These are phyloP conservation scores for Umbelopsis sp. DNA, from an alignment of 192 early-diverging fungal species.

Conservation along the genomic window DNA sequence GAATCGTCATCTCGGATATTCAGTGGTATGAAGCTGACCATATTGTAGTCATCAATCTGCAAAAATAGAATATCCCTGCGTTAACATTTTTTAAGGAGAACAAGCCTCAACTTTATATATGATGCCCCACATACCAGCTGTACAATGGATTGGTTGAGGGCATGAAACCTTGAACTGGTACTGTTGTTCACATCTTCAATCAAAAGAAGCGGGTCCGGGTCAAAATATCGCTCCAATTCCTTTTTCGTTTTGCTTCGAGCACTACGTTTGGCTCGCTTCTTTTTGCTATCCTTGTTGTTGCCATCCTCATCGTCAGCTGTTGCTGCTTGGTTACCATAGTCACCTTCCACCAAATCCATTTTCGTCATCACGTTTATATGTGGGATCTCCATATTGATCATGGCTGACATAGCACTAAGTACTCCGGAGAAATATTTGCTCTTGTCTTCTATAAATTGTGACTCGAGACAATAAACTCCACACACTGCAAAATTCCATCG, in stretches of 20 bases:
- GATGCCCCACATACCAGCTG: conserved; percentile 59
- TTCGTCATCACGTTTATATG: conserved; percentile 98
- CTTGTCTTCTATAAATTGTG: conserved; percentile 94
- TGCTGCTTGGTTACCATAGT: conserved; percentile 31
- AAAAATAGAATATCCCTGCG: conserved; percentile 5
- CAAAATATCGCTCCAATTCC: conserved; percentile 82
- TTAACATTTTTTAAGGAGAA: neutral
- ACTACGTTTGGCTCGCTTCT: conserved; percentile 17
- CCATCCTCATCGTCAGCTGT: conserved; percentile 41
- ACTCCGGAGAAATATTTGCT: conserved; percentile 97
- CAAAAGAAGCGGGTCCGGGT: conserved; percentile 87
- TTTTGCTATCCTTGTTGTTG: conserved; percentile 32
- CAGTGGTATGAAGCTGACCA: conserved; percentile 94
- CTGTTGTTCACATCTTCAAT: conserved; percentile 78
- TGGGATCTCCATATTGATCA: conserved; percentile 97
- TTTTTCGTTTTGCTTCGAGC: conserved; percentile 57
- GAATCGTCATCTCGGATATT: conserved; percentile 96
- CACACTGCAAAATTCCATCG: conserved; percentile 83
- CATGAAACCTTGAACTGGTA: conserved; percentile 78
- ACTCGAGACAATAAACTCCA: conserved; percentile 92
- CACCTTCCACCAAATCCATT: conserved; percentile 83
- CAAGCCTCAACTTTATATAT: neutral
- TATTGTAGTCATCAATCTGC: conserved; percentile 94
- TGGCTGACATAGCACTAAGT: conserved; percentile 92
- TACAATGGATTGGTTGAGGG: conserved; percentile 87